phyloP scores from a whole-genome alignment of 495 filamentous ascomycete species.

The Penicillium atrosanguineum region DNA sequence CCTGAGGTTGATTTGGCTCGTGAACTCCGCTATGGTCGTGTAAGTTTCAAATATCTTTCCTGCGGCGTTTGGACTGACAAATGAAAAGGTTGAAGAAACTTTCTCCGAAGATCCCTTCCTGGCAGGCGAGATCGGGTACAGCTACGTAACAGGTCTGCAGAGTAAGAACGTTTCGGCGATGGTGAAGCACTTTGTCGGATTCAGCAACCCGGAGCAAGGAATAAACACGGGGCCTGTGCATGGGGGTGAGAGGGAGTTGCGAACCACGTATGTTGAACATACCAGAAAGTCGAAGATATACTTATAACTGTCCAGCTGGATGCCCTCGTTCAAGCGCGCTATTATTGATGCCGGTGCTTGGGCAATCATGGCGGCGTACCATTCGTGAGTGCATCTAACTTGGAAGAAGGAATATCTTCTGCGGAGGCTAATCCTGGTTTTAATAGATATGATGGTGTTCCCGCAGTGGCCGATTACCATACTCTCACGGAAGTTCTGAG shows the following conservation, averaged over 20 bases:
- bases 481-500: conserved; percentile 64
- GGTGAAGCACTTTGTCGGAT: conserved; percentile 69
- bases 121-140: conserved; percentile 57
- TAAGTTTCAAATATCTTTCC: conserved; percentile 10
- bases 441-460: conserved; percentile 58
- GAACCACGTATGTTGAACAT: conserved; percentile 48
- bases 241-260: conserved; percentile 64
- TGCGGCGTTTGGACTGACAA: background rate
- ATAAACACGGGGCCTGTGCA: conserved; percentile 67
- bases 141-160: conserved; percentile 61
- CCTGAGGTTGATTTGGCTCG: conserved; percentile 65
- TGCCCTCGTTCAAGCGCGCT: conserved; percentile 62
- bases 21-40: conserved; percentile 63
- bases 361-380: conserved; percentile 66
- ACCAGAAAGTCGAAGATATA: background rate
- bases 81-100: conserved; percentile 59
- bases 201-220: conserved; percentile 64
- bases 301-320: conserved; percentile 36
- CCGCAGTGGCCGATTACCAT: conserved; percentile 58
- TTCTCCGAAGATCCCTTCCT: conserved; percentile 65
- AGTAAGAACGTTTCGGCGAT: conserved; percentile 60
- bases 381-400: conserved; percentile 41
- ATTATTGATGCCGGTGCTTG: conserved; percentile 67
- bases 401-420: background rate
- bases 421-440: background rate